Conservation (phyloP, 2,329 filamentous ascomycete genomes). For the Aspergillus pseudoglaucus region DNA sequence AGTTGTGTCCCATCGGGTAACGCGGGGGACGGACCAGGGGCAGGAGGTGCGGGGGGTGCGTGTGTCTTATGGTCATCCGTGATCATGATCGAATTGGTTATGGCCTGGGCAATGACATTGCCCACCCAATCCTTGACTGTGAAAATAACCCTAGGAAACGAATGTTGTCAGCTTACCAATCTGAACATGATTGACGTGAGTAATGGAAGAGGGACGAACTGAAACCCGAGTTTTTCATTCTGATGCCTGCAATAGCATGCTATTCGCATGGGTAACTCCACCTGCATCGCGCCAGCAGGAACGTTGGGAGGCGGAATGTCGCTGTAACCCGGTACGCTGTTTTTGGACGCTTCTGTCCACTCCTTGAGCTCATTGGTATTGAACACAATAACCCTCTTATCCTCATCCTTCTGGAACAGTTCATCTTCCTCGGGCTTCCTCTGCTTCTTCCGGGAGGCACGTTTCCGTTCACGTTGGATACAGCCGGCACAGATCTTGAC, state of each 20-base stretch:
- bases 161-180: constrained; percentile 14
- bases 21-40: constrained; percentile 27
- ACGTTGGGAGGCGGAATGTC: constrained; percentile 23
- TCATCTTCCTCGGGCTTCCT: constrained; percentile 92
- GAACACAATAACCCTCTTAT: constrained; percentile 79
- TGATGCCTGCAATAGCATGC: constrained; percentile 96
- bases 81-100: constrained; percentile 88
- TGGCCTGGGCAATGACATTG: constrained; percentile 72
- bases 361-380: constrained; percentile 84
- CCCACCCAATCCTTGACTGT: constrained; percentile 79
- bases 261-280: constrained; percentile 88
- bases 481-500: constrained; percentile 90
- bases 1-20: constrained; percentile 35
- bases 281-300: constrained; percentile 60
- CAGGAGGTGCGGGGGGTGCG: constrained; percentile 36
- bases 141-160: constrained; percentile 64
- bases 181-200: neutral
- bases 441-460: constrained; percentile 84
- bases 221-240: constrained; percentile 84
- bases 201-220: constrained; percentile 29
- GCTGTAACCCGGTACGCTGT: constrained; percentile 43
- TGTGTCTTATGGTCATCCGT: constrained; percentile 97
- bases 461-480: constrained; percentile 83
- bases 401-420: constrained; percentile 73
- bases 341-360: constrained; percentile 60